Conservation (phyloP, 257 asterid genomes). For the Oldenlandia corymbosa region DNA sequence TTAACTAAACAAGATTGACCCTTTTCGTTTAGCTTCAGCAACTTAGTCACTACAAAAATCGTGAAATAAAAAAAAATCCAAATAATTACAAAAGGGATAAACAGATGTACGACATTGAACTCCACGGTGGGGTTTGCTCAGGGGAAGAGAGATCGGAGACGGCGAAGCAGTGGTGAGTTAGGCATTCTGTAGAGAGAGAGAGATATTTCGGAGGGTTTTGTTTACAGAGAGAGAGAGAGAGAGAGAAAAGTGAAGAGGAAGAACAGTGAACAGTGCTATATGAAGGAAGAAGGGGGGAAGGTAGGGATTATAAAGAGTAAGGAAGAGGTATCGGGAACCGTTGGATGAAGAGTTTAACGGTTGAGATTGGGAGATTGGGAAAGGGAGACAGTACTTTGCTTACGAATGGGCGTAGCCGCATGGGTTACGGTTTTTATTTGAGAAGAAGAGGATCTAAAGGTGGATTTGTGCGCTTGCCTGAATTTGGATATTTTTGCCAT, state of each 20-base stretch:
- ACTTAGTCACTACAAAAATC: background rate
- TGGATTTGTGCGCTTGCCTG: slow-evolving; percentile 7
- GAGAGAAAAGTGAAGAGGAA: background rate
- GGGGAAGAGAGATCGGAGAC: slow-evolving; percentile 12
- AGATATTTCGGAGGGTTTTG: slow-evolving; percentile 11
- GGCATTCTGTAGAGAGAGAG: slow-evolving; percentile 23
- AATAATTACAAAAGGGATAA: background rate
- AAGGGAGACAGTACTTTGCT: background rate
- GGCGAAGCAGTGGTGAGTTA: background rate
- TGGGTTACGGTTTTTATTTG: slow-evolving; percentile 15
- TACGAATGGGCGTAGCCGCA: background rate
- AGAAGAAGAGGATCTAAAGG: slow-evolving; percentile 7
- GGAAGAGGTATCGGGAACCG: slow-evolving; percentile 10
- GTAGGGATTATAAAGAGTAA: slow-evolving; percentile 18
- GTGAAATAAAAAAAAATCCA: background rate
- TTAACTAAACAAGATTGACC: background rate
- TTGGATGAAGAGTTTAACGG: slow-evolving; percentile 21
- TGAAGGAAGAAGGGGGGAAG: background rate
- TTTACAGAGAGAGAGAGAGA: slow-evolving; percentile 4
- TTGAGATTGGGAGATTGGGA: slow-evolving; percentile 14
- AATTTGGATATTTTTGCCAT: slow-evolving; percentile 11
- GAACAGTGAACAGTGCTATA: slow-evolving; percentile 22
- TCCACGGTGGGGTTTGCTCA: background rate
- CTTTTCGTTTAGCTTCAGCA: background rate
- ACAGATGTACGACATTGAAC: slow-evolving; percentile 8